phyloP scores from a whole-genome alignment of 2,329 filamentous ascomycete genomes.

The Penicillium sp. region DNA sequence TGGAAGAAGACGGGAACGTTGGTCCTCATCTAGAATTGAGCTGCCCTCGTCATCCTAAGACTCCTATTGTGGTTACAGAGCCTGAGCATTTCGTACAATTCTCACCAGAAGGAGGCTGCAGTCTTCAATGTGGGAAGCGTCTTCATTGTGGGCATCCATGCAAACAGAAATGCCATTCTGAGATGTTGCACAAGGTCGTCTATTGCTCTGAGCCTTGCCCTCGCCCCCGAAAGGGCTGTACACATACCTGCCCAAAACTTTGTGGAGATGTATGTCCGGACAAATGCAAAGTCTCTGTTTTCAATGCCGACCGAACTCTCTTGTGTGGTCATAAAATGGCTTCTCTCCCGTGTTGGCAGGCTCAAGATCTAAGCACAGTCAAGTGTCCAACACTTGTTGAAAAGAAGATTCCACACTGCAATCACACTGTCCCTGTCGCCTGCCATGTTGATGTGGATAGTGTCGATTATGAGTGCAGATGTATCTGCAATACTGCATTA shows the following conservation, averaged over 20 bases:
- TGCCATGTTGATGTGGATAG: constrained; percentile 53
- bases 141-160: constrained; percentile 51
- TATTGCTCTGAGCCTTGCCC: constrained; percentile 44
- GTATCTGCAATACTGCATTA: constrained; percentile 48
- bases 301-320: constrained; percentile 24
- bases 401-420: constrained; percentile 56
- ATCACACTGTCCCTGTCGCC: constrained; percentile 52
- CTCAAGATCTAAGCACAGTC: constrained; percentile 49
- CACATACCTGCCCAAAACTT: constrained; percentile 42
- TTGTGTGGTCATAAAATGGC: constrained; percentile 33
- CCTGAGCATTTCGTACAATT: constrained; percentile 60
- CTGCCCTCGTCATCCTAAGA: constrained; percentile 63
- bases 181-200: constrained; percentile 44
- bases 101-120: constrained; percentile 65
- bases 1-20: constrained; percentile 50
- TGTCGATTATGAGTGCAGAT: constrained; percentile 49
- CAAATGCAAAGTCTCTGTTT: constrained; percentile 33
- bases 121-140: constrained; percentile 49
- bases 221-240: constrained; percentile 39
- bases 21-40: constrained; percentile 55
- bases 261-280: constrained; percentile 45
- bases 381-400: constrained; percentile 51
- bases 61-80: constrained; percentile 49
- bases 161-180: constrained; percentile 47
- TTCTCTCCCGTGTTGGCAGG: constrained; percentile 36